Evolutionary conservation across 2,329 filamentous ascomycete genomes (phyloP), one percentile per base, ranked within the genome.

Genomic region (Talaromyces verruculosus): DNA sequence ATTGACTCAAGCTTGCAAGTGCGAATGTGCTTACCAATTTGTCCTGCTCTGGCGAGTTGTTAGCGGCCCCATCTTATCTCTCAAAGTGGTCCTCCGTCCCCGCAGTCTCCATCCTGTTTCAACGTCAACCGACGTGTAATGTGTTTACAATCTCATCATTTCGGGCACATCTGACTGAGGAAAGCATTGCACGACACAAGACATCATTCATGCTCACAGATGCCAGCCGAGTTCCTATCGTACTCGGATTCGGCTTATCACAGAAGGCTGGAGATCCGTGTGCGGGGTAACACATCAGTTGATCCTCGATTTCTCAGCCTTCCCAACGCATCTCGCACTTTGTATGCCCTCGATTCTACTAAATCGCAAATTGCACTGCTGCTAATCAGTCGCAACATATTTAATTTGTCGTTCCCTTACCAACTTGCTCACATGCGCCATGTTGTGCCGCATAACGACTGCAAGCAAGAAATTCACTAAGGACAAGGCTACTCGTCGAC

Each of bases 51-150:
- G 43, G 43, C 1, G 19, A 22, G 7, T 49, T 49, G n/a, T 57
- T 57, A 15, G 53, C 53, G 53, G 53, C n/a, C 39, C 49, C 30
- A 37, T 57, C 8, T 37, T 57, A 57, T 39, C 33, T 57, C 33
- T 39, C n/a, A 33, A 5, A 11, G 49, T 55, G 28, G 49, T 49
- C 25, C 49, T 35, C 28, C 17, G 3, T 22, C 33, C 53, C 53
- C 30, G n/a, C 33, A 39, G n/a, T 10, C 33, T 37, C 19, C 53
- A 30, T 30, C 13, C 15, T 30, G 30, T 25, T 53, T 25, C 53
- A 22, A 15, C 19, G 10, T 57, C 53, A 39, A 25, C 53, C 51
- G 17, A n/a, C 8, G 17, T 37, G 4, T 5, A 6, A 19, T 22
- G 8, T 55, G 17, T 22, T 55, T 35, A 30, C n/a, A 13, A n/a